phyloP scores from a whole-genome alignment of 108 stramenopile genomes.

The Aurantiochytrium sp. region DNA sequence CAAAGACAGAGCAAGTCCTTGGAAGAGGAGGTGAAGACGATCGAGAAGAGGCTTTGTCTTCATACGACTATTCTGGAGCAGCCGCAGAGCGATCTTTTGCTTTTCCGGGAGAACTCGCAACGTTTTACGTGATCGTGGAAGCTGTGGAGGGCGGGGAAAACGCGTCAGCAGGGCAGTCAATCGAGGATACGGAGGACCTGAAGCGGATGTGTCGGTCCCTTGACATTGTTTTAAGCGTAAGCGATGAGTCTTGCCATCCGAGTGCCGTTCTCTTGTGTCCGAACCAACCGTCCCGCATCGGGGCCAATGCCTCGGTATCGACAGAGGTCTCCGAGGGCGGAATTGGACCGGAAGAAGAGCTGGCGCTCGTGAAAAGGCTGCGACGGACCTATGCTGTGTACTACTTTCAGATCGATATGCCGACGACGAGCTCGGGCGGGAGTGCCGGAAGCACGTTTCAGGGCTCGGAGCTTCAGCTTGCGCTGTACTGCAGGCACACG shows the following conservation, averaged over 20 bases:
- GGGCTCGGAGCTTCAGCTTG: not conserved
- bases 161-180: not conserved
- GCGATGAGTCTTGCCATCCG: not conserved
- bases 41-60: not conserved
- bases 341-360: not conserved
- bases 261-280: not conserved
- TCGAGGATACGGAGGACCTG: not conserved
- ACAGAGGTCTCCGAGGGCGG: not conserved
- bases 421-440: not conserved
- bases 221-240: not conserved
- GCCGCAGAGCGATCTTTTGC: not conserved
- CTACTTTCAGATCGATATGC: constrained; percentile 7
- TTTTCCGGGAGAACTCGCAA: not conserved
- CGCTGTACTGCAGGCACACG: not conserved
- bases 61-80: not conserved
- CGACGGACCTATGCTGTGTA: not conserved
- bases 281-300: not conserved
- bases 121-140: not conserved
- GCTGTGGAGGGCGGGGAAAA: not conserved
- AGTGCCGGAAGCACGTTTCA: not conserved
- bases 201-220: not conserved
- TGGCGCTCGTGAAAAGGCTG: not conserved
- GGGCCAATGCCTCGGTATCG: no score
- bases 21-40: not conserved
- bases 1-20: not conserved